Evolutionary conservation across 768 basidiomycete species (phyloP).

Genomic region (Saitozyma podzolica): DNA sequence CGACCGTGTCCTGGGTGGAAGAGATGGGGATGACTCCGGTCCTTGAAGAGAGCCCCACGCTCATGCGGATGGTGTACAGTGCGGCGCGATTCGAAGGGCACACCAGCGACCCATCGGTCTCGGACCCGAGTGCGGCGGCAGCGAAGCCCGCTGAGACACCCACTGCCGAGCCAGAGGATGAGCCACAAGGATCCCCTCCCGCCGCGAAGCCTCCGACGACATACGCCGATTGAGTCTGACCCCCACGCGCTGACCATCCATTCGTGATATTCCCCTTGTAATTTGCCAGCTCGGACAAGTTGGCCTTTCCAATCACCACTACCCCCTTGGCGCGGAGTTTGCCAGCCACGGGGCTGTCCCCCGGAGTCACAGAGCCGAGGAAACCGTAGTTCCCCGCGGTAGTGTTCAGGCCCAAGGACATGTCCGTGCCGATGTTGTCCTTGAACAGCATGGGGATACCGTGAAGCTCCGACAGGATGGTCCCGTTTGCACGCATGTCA

Average conservation of each 20-base stretch:
- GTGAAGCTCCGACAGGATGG: conserved; percentile 27
- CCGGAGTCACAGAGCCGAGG: conserved; percentile 22
- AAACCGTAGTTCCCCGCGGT: conserved; percentile 37
- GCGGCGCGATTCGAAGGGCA: conserved; percentile 36
- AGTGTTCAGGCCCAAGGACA: conserved; percentile 39
- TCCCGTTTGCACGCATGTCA: conserved; percentile 22
- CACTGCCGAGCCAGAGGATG: conserved; percentile 37
- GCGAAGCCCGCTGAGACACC: conserved; percentile 38
- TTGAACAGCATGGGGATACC: conserved; percentile 47
- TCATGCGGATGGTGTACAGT: conserved; percentile 34
- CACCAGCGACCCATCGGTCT: conserved; percentile 35
- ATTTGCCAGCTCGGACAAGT: conserved; percentile 33
- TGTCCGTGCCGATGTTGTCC: conserved; percentile 45
- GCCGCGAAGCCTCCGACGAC: conserved; percentile 32
- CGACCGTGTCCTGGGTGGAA: conserved; percentile 18
- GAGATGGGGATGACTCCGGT: conserved; percentile 33
- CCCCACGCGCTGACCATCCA: conserved; percentile 41
- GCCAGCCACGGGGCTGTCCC: conserved; percentile 24
- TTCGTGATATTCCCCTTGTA: conserved; percentile 32
- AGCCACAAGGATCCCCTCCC: conserved; percentile 39
- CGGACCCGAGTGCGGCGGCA: conserved; percentile 31
- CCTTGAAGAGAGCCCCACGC: conserved; percentile 22
- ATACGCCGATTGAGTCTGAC: conserved; percentile 39
- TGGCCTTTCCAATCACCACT: conserved; percentile 35
- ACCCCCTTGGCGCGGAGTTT: conserved; percentile 23